Evolutionary conservation across 2,329 filamentous ascomycete genomes (phyloP).

Genomic region (Huntiella bhutanensis): DNA sequence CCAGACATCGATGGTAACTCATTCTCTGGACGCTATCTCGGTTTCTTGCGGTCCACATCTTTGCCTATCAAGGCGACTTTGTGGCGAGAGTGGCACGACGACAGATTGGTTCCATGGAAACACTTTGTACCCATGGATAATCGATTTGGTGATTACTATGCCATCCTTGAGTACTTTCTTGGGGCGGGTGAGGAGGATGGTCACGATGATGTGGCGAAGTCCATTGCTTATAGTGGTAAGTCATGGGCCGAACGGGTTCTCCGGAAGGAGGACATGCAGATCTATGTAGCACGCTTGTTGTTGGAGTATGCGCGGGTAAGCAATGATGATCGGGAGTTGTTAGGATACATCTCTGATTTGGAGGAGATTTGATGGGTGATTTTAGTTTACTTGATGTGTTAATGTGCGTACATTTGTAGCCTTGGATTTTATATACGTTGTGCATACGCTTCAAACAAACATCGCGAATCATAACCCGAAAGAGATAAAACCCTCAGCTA

Average conservation of each 20-base stretch:
- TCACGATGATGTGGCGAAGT: constrained; percentile 30
- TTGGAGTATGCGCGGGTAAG: constrained; percentile 42
- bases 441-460: too few species aligned
- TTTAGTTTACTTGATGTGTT: neutral
- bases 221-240: constrained; percentile 46
- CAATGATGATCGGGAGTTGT: constrained; percentile 29
- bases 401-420: too few species aligned
- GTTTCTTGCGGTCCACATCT: constrained; percentile 49
- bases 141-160: constrained; percentile 51
- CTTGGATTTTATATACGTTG: too few species aligned
- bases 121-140: constrained; percentile 70
- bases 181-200: constrained; percentile 20
- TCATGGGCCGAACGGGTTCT: constrained; percentile 51
- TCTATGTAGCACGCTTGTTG: constrained; percentile 47
- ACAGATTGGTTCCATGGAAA: constrained; percentile 53
- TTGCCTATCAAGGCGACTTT: constrained; percentile 62
- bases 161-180: constrained; percentile 56
- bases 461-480: too few species aligned
- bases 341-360: constrained; percentile 38
- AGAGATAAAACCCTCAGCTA: too few species aligned
- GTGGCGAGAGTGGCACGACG: constrained; percentile 67
- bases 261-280: constrained; percentile 52
- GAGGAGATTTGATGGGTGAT: neutral
- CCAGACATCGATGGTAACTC: constrained; percentile 62
- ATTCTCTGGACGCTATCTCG: constrained; percentile 49